Evolutionary conservation across 257 asterid genomes (phyloP).

Genomic region (Solanum habrochaites): DNA sequence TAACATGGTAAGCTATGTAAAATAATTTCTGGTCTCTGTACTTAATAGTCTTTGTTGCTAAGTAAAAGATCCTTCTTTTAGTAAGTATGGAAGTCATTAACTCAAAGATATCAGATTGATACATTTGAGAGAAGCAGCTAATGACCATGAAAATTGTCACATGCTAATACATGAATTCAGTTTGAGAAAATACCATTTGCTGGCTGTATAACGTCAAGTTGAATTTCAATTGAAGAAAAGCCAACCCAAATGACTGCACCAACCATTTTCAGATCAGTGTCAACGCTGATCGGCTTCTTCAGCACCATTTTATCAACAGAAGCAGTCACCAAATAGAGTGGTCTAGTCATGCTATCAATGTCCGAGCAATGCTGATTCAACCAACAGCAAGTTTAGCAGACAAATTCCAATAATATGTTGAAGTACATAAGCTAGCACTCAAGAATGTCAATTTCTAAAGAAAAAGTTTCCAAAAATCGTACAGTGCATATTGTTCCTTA

Average conservation of each 20-base stretch:
- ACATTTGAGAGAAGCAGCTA: background rate
- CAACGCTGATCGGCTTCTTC: conserved; percentile 77
- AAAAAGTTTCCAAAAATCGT: background rate
- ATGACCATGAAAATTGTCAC: background rate
- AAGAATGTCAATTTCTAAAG: background rate
- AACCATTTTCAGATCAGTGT: conserved; percentile 57
- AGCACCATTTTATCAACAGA: conserved; percentile 92
- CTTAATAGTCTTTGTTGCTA: background rate
- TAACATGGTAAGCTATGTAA: background rate
- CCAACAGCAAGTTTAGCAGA: background rate
- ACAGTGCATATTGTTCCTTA: background rate
- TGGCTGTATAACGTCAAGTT: conserved; percentile 76
- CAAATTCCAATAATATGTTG: background rate
- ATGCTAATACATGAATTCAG: background rate
- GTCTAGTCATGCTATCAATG: conserved; percentile 76
- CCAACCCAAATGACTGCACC: conserved; percentile 99
- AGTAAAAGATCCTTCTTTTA: background rate
- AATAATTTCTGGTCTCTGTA: background rate
- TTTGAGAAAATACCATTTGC: conserved; percentile 36
- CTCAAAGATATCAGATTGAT: background rate
- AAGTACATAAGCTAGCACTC: background rate
- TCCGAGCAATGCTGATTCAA: conserved; percentile 70
- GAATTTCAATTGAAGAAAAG: conserved; percentile 87
- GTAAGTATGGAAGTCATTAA: background rate
- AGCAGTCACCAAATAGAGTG: conserved; percentile 80